Evolutionary conservation across 1,284 basidiomycete species (phyloP).

Genomic region (Mycena citricolor): DNA sequence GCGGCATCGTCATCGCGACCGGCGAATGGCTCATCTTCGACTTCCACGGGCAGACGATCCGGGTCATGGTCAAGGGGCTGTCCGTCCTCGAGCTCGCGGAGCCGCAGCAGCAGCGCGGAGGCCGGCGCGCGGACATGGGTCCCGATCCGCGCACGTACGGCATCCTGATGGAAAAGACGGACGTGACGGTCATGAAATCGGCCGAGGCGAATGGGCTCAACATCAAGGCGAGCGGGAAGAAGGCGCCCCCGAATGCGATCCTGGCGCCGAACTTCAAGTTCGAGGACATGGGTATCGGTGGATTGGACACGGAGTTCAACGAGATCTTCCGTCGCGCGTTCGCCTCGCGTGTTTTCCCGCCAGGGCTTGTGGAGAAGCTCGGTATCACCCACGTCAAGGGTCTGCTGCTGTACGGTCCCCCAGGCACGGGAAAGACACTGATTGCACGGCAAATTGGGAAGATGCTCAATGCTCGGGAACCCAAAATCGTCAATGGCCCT

Average conservation of each 20-base stretch:
- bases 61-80: slow-evolving; percentile 69
- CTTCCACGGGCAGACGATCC: slow-evolving; percentile 86
- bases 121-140: slow-evolving; percentile 24
- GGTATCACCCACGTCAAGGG: slow-evolving; percentile 99
- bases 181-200: slow-evolving; percentile 82
- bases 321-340: slow-evolving; percentile 99
- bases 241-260: slow-evolving; percentile 93
- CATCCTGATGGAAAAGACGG: slow-evolving; percentile 88
- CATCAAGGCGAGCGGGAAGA: slow-evolving; percentile 90
- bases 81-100: slow-evolving; percentile 70
- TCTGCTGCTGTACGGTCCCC: slow-evolving; percentile 95
- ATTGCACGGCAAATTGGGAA: slow-evolving; percentile 99
- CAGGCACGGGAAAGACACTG: slow-evolving; percentile 98
- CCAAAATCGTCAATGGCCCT: slow-evolving; percentile 98
- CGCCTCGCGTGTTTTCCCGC: slow-evolving; percentile 97
- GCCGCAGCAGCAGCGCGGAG: slow-evolving; percentile 44
- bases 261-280: slow-evolving; percentile 99
- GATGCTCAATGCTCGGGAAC: slow-evolving; percentile 98
- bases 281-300: slow-evolving; percentile 99
- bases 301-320: slow-evolving; percentile 92
- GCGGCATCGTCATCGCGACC: slow-evolving; percentile 66
- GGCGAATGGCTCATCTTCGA: slow-evolving; percentile 86
- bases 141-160: slow-evolving; percentile 51
- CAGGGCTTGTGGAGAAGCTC: slow-evolving; percentile 94
- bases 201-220: slow-evolving; percentile 81